Conservation (phyloP, 306 rosid species). For the Luffa acutangula region DNA sequence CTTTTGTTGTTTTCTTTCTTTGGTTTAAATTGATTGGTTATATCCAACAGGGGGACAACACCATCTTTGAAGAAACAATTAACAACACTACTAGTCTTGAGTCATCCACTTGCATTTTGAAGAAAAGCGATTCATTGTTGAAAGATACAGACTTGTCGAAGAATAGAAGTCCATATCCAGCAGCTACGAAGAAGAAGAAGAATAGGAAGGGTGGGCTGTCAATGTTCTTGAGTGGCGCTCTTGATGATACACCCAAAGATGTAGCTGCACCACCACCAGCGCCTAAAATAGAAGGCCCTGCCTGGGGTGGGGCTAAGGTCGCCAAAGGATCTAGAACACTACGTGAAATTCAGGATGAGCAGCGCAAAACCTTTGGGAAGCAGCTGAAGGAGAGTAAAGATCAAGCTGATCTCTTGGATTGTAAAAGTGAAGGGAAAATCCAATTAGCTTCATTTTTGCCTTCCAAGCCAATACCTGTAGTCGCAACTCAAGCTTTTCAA, state of each 20-base stretch:
- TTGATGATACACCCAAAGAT: constrained; percentile 50
- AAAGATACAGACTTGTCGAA: constrained; percentile 22
- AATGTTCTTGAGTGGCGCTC: constrained; percentile 94
- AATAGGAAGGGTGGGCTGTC: constrained; percentile 89
- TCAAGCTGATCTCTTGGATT: constrained; percentile 34
- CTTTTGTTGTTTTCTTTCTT: background rate
- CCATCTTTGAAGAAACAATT: constrained; percentile 15
- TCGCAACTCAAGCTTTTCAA: constrained; percentile 24
- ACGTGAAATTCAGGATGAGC: constrained; percentile 81
- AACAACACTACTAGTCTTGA: constrained; percentile 22
- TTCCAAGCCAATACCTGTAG: constrained; percentile 84
- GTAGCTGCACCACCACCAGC: constrained; percentile 38
- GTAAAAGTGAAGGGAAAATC: constrained; percentile 43
- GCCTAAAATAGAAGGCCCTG: constrained; percentile 69
- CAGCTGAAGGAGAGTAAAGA: constrained; percentile 22
- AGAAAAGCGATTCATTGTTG: constrained; percentile 21
- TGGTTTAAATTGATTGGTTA: constrained; percentile 3
- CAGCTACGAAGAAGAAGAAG: constrained; percentile 72
- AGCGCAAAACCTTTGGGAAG: constrained; percentile 37
- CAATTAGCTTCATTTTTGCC: constrained; percentile 58
- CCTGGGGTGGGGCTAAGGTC: constrained; percentile 89
- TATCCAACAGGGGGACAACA: constrained; percentile 40
- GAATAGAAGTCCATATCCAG: constrained; percentile 23
- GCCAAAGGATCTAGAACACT: constrained; percentile 55
- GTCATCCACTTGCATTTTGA: constrained; percentile 18